Evolutionary conservation across 31 red algal species (phyloP).

Genomic region (Asparagopsis taxiformis): DNA sequence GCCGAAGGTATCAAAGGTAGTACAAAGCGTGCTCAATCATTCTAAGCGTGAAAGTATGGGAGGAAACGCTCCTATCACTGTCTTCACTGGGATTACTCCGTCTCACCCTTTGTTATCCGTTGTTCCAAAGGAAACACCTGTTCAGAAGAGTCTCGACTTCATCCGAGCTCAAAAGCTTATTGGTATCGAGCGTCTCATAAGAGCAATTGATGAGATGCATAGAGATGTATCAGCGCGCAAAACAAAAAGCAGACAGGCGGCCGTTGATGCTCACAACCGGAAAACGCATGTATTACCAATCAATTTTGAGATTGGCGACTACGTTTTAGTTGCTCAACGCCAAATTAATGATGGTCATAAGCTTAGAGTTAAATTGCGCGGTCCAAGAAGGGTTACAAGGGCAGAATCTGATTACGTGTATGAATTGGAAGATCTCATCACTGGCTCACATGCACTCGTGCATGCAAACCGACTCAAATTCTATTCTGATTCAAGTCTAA

Average conservation of each 20-base stretch:
- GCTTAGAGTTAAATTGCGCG: not conserved
- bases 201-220: not conserved
- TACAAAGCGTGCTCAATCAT: not conserved
- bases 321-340: not conserved
- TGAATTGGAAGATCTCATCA: slow-evolving; percentile 1
- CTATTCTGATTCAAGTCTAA: not conserved
- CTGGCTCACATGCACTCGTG: not conserved
- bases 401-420: not conserved
- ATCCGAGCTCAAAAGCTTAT: not conserved
- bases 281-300: too few relatives aligned
- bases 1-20: not conserved
- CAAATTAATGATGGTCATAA: not conserved
- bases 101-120: not conserved
- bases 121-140: not conserved
- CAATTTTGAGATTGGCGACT: not conserved
- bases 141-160: not conserved
- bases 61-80: not conserved
- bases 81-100: not conserved
- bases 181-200: not conserved
- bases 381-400: not conserved
- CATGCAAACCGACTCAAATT: not conserved
- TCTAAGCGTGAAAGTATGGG: too few relatives aligned
- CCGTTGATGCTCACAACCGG: too few relatives aligned
- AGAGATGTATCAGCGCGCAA: not conserved
- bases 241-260: not conserved